Evolutionary conservation across 2,329 filamentous ascomycete species (phyloP).

Genomic region (Stachybotrys elegans): DNA sequence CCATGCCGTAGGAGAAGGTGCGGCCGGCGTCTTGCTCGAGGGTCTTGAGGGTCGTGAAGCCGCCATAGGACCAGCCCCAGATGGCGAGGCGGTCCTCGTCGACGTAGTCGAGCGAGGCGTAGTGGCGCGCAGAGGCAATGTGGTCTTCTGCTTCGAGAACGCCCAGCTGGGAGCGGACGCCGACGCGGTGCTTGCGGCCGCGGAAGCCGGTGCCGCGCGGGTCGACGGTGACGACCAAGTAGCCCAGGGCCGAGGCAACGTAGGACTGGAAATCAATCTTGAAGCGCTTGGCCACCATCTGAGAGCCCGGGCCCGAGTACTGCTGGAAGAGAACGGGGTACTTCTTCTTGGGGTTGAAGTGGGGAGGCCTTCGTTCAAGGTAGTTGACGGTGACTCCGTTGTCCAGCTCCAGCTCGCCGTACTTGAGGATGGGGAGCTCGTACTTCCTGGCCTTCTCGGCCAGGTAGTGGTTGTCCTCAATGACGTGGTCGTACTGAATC

Average conservation of each 20-base stretch:
- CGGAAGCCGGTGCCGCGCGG: slow-evolving; percentile 88
- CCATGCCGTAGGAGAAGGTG: slow-evolving; percentile 96
- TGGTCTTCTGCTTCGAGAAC: slow-evolving; percentile 84
- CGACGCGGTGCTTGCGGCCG: slow-evolving; percentile 76
- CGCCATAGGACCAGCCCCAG: slow-evolving; percentile 98
- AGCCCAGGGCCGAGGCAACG: slow-evolving; percentile 77
- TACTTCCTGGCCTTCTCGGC: slow-evolving; percentile 65
- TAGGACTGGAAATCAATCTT: slow-evolving; percentile 86
- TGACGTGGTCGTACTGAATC: slow-evolving; percentile 57
- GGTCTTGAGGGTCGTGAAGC: slow-evolving; percentile 91
- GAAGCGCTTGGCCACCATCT: slow-evolving; percentile 78
- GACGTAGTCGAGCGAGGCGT: slow-evolving; percentile 76
- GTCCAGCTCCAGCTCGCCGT: slow-evolving; percentile 74
- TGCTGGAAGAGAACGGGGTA: slow-evolving; percentile 95
- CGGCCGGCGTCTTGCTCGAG: slow-evolving; percentile 83
- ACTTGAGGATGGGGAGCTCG: slow-evolving; percentile 77
- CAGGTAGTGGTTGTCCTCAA: slow-evolving; percentile 75
- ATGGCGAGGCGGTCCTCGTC: slow-evolving; percentile 80
- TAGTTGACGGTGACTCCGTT: slow-evolving; percentile 68
- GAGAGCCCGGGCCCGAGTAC: slow-evolving; percentile 92
- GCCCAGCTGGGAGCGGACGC: slow-evolving; percentile 79
- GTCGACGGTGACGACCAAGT: slow-evolving; percentile 92
- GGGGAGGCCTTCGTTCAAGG: slow-evolving; percentile 81
- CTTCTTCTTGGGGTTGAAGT: slow-evolving; percentile 77
- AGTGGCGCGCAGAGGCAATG: slow-evolving; percentile 82